phyloP scores from a whole-genome alignment of 148 eudicot genomes.

The Chenopodium suecicum region DNA sequence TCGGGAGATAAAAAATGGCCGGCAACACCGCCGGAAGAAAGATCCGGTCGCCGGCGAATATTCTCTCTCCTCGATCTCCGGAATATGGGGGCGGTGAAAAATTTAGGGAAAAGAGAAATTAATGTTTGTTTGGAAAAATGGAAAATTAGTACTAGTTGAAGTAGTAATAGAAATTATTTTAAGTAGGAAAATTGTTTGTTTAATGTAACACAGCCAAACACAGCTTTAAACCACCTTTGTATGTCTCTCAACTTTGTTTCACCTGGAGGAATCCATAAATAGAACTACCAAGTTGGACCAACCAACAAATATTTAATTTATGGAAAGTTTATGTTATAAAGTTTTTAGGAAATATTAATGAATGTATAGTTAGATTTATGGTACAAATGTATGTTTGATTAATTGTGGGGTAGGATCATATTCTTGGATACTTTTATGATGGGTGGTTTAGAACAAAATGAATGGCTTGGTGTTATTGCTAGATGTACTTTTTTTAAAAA shows the following conservation, averaged over 20 bases:
- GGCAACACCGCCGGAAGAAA: constrained; percentile 13
- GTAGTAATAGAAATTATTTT: not conserved
- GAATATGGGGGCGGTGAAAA: not conserved
- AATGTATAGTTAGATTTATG: not conserved
- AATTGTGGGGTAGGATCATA: too few species aligned
- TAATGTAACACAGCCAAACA: constrained; percentile 16
- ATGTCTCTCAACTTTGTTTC: not conserved
- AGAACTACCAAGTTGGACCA: too few species aligned
- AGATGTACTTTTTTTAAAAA: too few species aligned
- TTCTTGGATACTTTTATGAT: not conserved
- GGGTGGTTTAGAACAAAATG: not conserved
- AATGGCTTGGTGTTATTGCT: too few species aligned
- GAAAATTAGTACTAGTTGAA: not conserved
- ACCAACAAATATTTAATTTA: too few species aligned
- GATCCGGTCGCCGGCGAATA: constrained; percentile 14
- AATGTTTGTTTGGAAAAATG: not conserved
- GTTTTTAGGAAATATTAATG: too few species aligned
- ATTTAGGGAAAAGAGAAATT: not conserved
- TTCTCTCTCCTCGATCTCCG: constrained; percentile 18
- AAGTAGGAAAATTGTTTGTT: not conserved
- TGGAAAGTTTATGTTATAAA: too few species aligned
- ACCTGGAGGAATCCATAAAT: too few species aligned
- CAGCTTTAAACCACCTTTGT: constrained; percentile 7
- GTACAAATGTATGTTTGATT: too few species aligned
- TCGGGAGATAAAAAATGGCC: not conserved